Evolutionary conservation across 1,284 basidiomycete genomes (phyloP), one percentile per base, ranked within the genome.

Genomic region (Amylostereum chailletii): DNA sequence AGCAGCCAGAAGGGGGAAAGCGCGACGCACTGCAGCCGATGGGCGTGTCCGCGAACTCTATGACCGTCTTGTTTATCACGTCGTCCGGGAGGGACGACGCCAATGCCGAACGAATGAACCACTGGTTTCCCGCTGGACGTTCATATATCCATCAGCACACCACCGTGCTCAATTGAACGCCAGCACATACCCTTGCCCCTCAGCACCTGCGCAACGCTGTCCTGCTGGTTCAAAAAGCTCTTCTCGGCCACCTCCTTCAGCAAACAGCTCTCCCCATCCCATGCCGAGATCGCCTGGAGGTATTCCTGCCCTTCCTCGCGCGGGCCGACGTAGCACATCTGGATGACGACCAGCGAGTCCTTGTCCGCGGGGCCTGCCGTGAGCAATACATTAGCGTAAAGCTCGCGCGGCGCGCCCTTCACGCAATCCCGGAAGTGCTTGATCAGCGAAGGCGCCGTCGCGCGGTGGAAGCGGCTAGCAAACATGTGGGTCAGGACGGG

Each of bases 381-480:
- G 49, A 95, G 76, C 50, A 94, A 78, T 38, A 92, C 79, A 62
- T 94, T 94, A 34, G 88, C 85, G 64, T 95, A 94, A 11, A 94
- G 77, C 60, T 91, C 83, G 29, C 85, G 77, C 10, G 91, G 90
- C 3, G 88, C 86, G 34, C 81, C 81, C 61, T 94, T 94, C 67
- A 94, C 78, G 61, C 91, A 94, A 65, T 95, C 93, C 31, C 92
- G 81, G 72, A 93, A 92, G 65, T 95, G 92, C 55, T 84, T 86
- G 62, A 95, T 83, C 34, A 95, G 77, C 5, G 88, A 91, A 5
- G 89, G 81, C 0, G 92, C 86, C 0, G 90, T 94, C 5, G 81
- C 76, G 42, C 77, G 77, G 62, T 90, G 84, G 70, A 94, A 93
- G 30, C 89, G 86, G 64, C 90, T 91, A 57, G 36, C 36, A 37